Percentiles rank a stretch among this genome's conserved stretches.
phyloP scores from a whole-genome alignment of 2,329 filamentous ascomycete genomes.

The Aureobasidium sp. region DNA sequence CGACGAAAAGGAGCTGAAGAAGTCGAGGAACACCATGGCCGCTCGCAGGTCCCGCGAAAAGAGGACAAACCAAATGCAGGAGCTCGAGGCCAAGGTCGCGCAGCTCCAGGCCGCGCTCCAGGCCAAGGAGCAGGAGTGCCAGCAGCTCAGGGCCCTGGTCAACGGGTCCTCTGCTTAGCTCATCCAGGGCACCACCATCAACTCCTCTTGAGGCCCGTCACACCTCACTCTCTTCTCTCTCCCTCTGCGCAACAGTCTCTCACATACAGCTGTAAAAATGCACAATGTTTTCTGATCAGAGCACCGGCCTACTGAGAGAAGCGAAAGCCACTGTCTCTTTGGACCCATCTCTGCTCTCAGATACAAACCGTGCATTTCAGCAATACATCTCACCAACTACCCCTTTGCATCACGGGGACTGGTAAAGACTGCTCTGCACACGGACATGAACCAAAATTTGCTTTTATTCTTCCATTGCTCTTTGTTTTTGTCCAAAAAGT shows the following conservation, averaged over 20 bases:
- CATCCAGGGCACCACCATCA: not conserved
- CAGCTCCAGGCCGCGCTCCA: constrained; percentile 37
- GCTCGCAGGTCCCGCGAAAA: constrained; percentile 88
- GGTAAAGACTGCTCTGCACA: not conserved
- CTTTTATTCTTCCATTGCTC: not conserved
- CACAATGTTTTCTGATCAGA: not conserved
- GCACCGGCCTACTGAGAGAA: not conserved
- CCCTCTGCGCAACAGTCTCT: not conserved
- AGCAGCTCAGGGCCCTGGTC: not conserved
- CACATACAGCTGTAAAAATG: not conserved
- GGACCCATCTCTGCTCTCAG: not conserved
- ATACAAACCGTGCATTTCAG: not conserved
- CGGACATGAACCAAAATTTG: not conserved
- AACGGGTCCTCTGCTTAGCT: not conserved
- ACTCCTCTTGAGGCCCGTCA: not conserved
- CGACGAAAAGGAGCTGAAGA: constrained; percentile 80
- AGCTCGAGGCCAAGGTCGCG: constrained; percentile 64
- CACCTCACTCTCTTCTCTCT: not conserved
- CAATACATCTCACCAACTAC: too few species aligned
- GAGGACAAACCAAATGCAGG: constrained; percentile 69
- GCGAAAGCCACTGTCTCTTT: not conserved
- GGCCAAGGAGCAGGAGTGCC: not conserved
- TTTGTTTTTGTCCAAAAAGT: not conserved
- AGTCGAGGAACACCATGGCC: constrained; percentile 86
- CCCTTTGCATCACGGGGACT: too few species aligned